Evolutionary conservation across 148 eudicot species (phyloP), one percentile per base, ranked within the genome.

Genomic region (Nyssa sinensis): DNA sequence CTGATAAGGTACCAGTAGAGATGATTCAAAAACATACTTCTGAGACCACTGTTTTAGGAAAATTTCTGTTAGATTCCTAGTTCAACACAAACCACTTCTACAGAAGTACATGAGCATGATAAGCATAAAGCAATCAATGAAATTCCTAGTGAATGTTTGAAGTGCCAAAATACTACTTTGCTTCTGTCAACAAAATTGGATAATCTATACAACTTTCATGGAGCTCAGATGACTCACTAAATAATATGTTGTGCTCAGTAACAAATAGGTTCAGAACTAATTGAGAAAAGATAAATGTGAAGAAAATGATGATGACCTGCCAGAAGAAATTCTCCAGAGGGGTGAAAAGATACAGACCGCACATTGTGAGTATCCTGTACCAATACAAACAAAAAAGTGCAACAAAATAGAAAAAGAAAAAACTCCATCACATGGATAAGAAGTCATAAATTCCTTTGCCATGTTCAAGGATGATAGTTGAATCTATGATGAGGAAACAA

Each of bases 311-410:
- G 74, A 58, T 77, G n/a, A 89, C 97, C 97, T 75, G 97, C 97
- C 90, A 93, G 76, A 80, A 93, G 83, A 83, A 85, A 93, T 67
- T 88, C 86, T 64, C 97, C 97, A 66, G 97, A 93, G 61, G 97
- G 97, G 80, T 93, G 97, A 77, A 90, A 90, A 68, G 90, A 86
- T 60, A 92, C 88, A 68, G 97, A 93, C 47, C 97, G 86, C 60
- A 93, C 97, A 81, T 88, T 93, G 80, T 93, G 97, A 64, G 97
- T 93, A 75, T 93, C 97, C 97, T 93, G 91, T 51, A 75, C 62
- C 64, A 49, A 33, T 39, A 69, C 27, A 31, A 74, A 44, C 16
- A 44, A 44, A 11, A 44, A 44, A 14, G 51, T 44, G 39, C 1
- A 51, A 29, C 34, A 60, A 32, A 30, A 31, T 0, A 33, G 27